Conservation (phyloP, 2,329 filamentous ascomycete species). For the Capronia epimyces region DNA sequence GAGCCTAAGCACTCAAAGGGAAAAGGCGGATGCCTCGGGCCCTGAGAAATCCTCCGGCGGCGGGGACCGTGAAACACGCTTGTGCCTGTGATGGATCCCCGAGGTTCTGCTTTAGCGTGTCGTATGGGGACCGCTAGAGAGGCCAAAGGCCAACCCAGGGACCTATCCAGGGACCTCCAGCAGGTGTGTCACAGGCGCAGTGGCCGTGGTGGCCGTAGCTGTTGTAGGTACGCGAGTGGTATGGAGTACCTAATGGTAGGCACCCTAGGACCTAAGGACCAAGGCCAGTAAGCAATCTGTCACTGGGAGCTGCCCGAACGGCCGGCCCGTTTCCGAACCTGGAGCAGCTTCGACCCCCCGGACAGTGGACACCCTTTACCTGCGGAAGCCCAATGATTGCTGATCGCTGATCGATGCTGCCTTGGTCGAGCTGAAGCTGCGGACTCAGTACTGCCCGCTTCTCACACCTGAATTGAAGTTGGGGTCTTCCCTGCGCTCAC, state of each 20-base stretch:
- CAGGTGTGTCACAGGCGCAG: not conserved
- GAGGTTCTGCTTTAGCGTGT: not conserved
- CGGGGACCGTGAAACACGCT: slow-evolving; percentile 10
- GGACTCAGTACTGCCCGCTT: no score
- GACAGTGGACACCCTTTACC: not conserved
- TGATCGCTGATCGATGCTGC: no score
- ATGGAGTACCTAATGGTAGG: no score
- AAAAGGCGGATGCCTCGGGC: slow-evolving; percentile 1
- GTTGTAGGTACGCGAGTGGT: no score
- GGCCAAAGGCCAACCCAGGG: no score
- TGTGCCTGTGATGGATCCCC: slow-evolving; percentile 1
- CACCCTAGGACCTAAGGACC: not conserved
- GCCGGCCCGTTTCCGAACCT: slow-evolving; percentile 2
- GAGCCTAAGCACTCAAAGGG: not conserved
- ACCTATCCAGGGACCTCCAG: no score
- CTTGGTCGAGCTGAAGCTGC: no score
- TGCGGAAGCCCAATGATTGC: no score
- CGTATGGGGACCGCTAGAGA: not conserved
- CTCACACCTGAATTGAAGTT: no score
- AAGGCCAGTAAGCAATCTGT: not conserved
- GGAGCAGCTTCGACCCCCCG: not conserved
- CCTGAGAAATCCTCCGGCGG: slow-evolving; percentile 8
- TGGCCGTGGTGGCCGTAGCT: not conserved
- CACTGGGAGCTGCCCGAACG: slow-evolving; percentile 2
- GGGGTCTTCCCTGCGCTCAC: not conserved